Evolutionary conservation across 495 filamentous ascomycete species (phyloP).

Genomic region (Neurospora sp.): DNA sequence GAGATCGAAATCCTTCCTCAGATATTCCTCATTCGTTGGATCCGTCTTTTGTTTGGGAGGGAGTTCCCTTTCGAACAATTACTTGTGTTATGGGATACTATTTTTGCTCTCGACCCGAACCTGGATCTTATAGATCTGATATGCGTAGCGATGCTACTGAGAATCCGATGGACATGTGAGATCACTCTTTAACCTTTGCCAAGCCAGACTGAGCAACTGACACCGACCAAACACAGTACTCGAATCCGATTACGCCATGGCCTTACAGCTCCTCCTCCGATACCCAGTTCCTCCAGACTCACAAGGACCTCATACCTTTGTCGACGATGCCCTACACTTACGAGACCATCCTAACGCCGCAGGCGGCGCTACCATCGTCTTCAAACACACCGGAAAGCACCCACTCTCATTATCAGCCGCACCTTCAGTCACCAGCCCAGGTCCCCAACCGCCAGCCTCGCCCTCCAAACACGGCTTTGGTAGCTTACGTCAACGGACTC

Average conservation of each 20-base stretch:
- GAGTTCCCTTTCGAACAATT: conserved; percentile 86
- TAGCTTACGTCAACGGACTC: conserved; percentile 22
- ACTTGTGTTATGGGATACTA: conserved; percentile 76
- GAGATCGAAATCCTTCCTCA: conserved; percentile 89
- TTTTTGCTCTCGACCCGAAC: conserved; percentile 83
- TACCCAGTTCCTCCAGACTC: conserved; percentile 61
- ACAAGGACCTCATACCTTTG: conserved; percentile 62
- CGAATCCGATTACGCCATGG: conserved; percentile 74
- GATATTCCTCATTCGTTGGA: conserved; percentile 94
- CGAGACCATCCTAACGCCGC: conserved; percentile 61
- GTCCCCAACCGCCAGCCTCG: not conserved
- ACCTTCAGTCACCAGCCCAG: conserved; percentile 27
- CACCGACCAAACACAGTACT: conserved; percentile 48
- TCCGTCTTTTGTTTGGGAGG: conserved; percentile 83
- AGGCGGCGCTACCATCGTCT: conserved; percentile 64
- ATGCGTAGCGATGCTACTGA: conserved; percentile 87
- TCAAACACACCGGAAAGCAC: conserved; percentile 65
- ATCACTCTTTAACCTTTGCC: conserved; percentile 1
- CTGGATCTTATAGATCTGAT: conserved; percentile 77
- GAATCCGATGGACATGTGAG: conserved; percentile 85
- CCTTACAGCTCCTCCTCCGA: conserved; percentile 68
- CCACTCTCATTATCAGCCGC: not conserved
- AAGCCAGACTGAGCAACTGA: not conserved
- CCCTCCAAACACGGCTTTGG: conserved; percentile 12
- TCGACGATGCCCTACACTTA: conserved; percentile 82